Evolutionary conservation across 202 grass and related monocot genomes (phyloP).

Genomic region (Bolboschoenoplectus hybrid): DNA sequence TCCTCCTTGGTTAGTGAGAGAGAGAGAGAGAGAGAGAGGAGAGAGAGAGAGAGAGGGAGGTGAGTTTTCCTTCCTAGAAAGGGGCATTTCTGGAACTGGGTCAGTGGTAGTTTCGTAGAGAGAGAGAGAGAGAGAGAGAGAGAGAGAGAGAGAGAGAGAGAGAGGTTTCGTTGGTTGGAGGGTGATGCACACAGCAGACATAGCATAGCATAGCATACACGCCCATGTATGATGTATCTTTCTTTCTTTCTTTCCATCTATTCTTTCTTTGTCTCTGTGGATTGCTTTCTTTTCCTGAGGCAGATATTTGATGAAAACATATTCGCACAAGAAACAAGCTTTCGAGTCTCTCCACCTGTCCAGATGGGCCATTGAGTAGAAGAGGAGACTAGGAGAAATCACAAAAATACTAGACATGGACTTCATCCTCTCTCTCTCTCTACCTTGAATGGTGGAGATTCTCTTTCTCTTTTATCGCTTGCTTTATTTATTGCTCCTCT

Average conservation of each 20-base stretch:
- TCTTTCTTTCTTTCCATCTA: slow-evolving; percentile 34
- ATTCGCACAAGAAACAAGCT: slow-evolving; percentile 43
- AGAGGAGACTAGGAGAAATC: background rate
- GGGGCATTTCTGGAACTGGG: slow-evolving; percentile 50
- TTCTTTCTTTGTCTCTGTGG: slow-evolving; percentile 22
- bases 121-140: slow-evolving; percentile 5
- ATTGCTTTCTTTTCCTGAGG: slow-evolving; percentile 24
- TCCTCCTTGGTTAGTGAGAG: slow-evolving; percentile 39
- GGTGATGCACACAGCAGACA: slow-evolving; percentile 31
- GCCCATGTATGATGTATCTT: slow-evolving; percentile 1
- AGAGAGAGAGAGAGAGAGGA: slow-evolving; percentile 20
- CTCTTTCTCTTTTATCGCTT: slow-evolving; percentile 25
- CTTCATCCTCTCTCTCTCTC: background rate
- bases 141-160: slow-evolving; percentile 15
- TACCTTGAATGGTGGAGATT: slow-evolving; percentile 43
- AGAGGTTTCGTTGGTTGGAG: slow-evolving; percentile 33
- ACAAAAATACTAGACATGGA: slow-evolving; percentile 33
- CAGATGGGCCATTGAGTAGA: slow-evolving; percentile 27
- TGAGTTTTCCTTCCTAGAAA: slow-evolving; percentile 40
- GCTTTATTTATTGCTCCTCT: slow-evolving; percentile 39
- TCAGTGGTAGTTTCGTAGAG: slow-evolving; percentile 47
- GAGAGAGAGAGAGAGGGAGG: slow-evolving; percentile 3
- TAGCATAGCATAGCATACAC: slow-evolving; percentile 28
- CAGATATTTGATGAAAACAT: slow-evolving; percentile 25
- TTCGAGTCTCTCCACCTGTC: slow-evolving; percentile 2